Base-by-base conservation (phyloP, 306 rosid species). In the Castanopsis chinensis region DNA sequence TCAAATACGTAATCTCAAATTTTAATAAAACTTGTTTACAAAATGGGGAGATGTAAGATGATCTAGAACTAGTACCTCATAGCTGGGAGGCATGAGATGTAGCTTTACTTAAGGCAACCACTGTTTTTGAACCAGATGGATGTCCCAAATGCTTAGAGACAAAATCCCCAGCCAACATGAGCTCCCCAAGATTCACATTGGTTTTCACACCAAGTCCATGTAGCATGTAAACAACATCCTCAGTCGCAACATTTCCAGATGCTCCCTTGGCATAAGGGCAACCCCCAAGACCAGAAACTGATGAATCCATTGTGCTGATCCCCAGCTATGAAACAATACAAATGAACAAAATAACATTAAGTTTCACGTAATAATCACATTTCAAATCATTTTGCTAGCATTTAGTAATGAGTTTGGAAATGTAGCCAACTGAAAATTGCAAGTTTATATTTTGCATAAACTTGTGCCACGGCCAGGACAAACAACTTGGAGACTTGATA, bases 251-350 rank as follows among this genome's bases (percentile, higher is more conserved):
- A 78, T 94, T 92, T 45, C 98, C 97, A 60, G 97, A 80, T 74
- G 97, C 98, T 58, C 97, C 98, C 83, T 90, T 91, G 2, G 97
- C 97, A 85, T 92, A 92, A 33, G 98, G 98, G 68, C n/a, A n/a
- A n/a, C n/a, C n/a, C n/a, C n/a, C n/a, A n/a, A n/a, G n/a, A n/a
- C n/a, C n/a, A n/a, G n/a, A 86, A 30, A 92, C 93, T 1, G 95
- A 94, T 37, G 95, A 92, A 88, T 94, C 98, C 82, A 92, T 93
- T 4, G 90, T 83, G 59, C 88, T 72, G 54, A 94, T 91, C 73
- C 98, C 91, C 83, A 88, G 79, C 97, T 92, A 79, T 19, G 1
- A 76, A 57, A 41, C 76, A n/a, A n/a, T n/a, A n/a, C n/a, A 32
- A 73, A 76, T 51, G n/a, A 33, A 73, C 61, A 51, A 80, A 11